phyloP scores from a whole-genome alignment of 2,329 filamentous ascomycete genomes.

The Botrytis fabae region DNA sequence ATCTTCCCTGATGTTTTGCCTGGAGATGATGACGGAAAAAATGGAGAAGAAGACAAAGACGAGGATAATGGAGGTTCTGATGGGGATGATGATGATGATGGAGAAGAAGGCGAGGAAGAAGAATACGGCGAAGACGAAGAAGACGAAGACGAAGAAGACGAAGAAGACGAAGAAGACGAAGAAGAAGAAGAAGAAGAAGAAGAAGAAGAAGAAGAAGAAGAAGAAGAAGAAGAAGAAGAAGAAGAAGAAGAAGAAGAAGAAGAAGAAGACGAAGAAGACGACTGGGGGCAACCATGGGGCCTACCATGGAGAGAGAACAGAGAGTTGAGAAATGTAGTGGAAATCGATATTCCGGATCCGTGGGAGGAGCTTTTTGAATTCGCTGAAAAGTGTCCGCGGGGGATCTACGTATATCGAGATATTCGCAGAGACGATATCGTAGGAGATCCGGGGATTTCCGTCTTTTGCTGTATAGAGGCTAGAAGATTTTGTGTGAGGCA shows the following conservation, averaged over 20 bases:
- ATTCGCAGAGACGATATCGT: not conserved
- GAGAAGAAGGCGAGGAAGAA: not conserved
- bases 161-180: not conserved
- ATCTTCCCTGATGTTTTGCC: too few species aligned
- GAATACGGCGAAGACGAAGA: too few species aligned
- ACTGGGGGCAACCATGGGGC: too few species aligned
- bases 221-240: too few species aligned
- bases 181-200: not conserved
- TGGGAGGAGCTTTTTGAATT: too few species aligned
- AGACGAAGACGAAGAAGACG: not conserved
- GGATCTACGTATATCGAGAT: not conserved
- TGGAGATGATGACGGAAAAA: too few species aligned
- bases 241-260: not conserved
- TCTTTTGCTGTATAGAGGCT: not conserved
- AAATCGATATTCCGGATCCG: too few species aligned
- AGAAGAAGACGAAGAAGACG: not conserved
- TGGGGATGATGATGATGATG: too few species aligned
- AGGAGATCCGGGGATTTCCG: not conserved
- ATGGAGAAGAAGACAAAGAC: not conserved
- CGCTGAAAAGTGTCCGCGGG: rapidly evolving
- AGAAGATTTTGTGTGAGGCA: not conserved
- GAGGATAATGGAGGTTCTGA: too few species aligned
- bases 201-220: not conserved
- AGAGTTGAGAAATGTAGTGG: too few species aligned
- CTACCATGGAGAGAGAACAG: not conserved